Percentiles rank a stretch among this genome's conserved stretches.
Evolutionary conservation across 2,329 filamentous ascomycete genomes (phyloP).

Genomic region (Verruconis gallopava): DNA sequence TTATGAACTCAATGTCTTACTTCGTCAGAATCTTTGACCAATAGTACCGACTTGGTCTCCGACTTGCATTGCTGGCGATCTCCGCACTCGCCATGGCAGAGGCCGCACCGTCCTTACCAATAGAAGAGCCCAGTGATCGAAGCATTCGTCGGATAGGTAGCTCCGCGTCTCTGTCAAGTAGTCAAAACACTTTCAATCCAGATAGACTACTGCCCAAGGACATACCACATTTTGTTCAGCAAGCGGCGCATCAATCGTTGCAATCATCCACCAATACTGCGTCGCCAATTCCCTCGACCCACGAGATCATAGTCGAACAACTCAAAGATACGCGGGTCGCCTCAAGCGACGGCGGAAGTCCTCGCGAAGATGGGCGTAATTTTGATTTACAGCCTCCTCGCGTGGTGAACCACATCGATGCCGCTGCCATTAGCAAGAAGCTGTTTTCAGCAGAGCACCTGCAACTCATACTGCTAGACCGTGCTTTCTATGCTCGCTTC

Average conservation of each 20-base stretch:
- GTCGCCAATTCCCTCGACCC: not conserved
- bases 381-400: constrained; percentile 10
- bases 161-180: not conserved
- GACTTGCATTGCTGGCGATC: too few species aligned
- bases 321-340: not conserved
- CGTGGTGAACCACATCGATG: too few species aligned
- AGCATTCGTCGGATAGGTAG: not conserved
- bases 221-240: not conserved
- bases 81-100: too few species aligned
- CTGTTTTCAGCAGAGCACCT: constrained; percentile 32
- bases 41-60: too few species aligned
- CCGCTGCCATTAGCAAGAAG: constrained; percentile 25
- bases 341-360: too few species aligned
- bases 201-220: not conserved
- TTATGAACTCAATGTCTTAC: too few species aligned
- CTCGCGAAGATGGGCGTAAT: not conserved
- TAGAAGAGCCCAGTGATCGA: too few species aligned
- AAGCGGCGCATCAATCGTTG: not conserved
- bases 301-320: not conserved
- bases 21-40: too few species aligned
- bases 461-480: constrained; percentile 27
- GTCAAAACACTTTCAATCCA: not conserved
- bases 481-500: constrained; percentile 22
- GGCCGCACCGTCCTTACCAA: too few species aligned
- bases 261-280: not conserved